A percentile compares a stretch with the other conserved stretches of the same genome.
Conservation (phyloP, 2,329 filamentous ascomycete genomes). For the Xylaria sp. region DNA sequence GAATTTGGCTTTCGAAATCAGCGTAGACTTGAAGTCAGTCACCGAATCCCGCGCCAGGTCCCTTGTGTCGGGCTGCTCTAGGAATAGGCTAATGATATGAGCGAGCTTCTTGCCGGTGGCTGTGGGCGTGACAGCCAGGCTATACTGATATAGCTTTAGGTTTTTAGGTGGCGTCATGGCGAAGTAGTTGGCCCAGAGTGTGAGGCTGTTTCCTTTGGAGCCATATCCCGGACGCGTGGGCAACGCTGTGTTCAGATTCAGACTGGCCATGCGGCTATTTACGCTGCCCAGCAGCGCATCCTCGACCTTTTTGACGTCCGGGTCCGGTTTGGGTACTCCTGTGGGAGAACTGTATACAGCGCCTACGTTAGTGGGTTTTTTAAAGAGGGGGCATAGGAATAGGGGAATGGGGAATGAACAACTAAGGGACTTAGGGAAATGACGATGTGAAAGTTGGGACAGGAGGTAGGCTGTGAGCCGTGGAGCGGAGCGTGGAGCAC, state of each 20-base stretch:
- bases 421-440: too few species aligned
- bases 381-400: background rate
- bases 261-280: background rate
- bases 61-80: conserved; percentile 8
- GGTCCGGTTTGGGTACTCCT: background rate
- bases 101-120: conserved; percentile 29
- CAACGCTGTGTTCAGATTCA: background rate
- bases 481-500: too few species aligned
- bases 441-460: too few species aligned
- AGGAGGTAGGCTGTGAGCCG: too few species aligned
- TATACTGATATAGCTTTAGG: conserved; percentile 23
- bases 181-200: conserved; percentile 35
- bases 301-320: conserved; percentile 10
- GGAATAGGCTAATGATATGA: conserved; percentile 26
- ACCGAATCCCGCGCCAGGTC: conserved; percentile 40
- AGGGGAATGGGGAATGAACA: background rate
- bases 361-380: conserved; percentile 2
- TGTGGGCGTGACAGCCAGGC: conserved; percentile 31
- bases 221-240: conserved; percentile 32
- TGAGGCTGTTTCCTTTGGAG: background rate
- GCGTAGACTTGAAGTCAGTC: conserved; percentile 51
- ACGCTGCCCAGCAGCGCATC: conserved; percentile 4
- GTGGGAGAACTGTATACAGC: background rate
- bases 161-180: background rate
- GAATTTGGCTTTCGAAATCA: conserved; percentile 47